Percentiles rank a stretch among this genome's conserved stretches.
Conservation (phyloP, 1,139 yeast genomes). For the Suhomyces ambrosiae region DNA sequence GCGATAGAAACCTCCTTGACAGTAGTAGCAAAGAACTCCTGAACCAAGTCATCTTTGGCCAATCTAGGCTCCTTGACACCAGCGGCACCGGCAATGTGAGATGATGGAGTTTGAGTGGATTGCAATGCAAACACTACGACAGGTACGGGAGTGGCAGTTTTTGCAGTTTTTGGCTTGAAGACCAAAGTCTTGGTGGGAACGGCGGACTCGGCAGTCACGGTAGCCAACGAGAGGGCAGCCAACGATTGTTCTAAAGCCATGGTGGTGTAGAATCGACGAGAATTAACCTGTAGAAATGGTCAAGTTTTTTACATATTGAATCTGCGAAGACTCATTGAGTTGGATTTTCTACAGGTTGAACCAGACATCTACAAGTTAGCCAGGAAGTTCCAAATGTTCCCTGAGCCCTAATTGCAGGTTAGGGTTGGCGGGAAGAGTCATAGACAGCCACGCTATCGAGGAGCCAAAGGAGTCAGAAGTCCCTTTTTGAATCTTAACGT, state of each 20-base stretch:
- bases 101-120: slow-evolving; percentile 69
- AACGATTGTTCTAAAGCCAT: slow-evolving; percentile 66
- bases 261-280: slow-evolving; percentile 1
- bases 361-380: background rate
- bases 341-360: too few species aligned
- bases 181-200: slow-evolving; percentile 70
- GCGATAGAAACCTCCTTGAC: slow-evolving; percentile 73
- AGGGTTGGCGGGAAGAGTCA: too few species aligned
- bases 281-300: too few species aligned
- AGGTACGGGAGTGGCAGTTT: slow-evolving; percentile 80
- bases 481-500: too few species aligned
- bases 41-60: slow-evolving; percentile 79
- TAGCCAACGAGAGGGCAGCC: slow-evolving; percentile 56
- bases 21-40: slow-evolving; percentile 61
- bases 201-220: slow-evolving; percentile 44
- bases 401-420: too few species aligned
- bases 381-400: too few species aligned
- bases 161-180: slow-evolving; percentile 90
- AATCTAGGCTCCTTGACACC: slow-evolving; percentile 83
- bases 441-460: too few species aligned
- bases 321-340: too few species aligned
- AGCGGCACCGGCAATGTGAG: slow-evolving; percentile 65
- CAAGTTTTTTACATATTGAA: too few species aligned
- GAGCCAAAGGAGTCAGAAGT: too few species aligned
- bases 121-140: slow-evolving; percentile 77